Evolutionary conservation across 129 eudicot species (phyloP), one percentile per base, ranked within the genome.

Genomic region (Mikania micrantha): DNA sequence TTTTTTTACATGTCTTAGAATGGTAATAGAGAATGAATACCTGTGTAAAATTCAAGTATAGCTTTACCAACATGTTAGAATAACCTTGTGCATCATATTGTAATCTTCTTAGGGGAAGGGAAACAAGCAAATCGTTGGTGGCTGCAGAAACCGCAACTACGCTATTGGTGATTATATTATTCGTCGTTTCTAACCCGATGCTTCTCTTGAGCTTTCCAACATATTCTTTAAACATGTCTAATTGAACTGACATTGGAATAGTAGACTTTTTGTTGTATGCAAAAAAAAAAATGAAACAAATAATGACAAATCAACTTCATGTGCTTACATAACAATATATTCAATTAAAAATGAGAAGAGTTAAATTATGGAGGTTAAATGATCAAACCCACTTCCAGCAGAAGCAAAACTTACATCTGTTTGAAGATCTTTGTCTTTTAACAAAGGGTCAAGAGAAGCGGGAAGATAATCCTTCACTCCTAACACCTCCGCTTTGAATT

Each of bases 361-460:
- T 6, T 35, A 10, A 5, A 62, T 4, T 47, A 15, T 41, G 2
- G 87, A 12, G 28, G 97, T 90, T 5, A 36, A 50, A 0, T 85
- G 89, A 70, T 90, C 97, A 70, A 64, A 84, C 29, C 97, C 91
- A 24, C 72, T 41, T 41, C 80, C 97, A 9, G 84, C 97, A 2
- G 97, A 90, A 25, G 91, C 97, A 81, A 90, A 90, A 67, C 95
- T 90, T 36, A 90, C 91, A 9, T 95, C 97, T 0, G 87, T 84
- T 9, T 28, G 73, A n/a, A 90, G 85, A 56, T 90, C 91, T 19
- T 79, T 7, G 27, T 44, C 68, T 35, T 67, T 66, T 73, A 81
- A 0, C 7, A 29, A 41, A 5, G 95, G 82, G 40, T 87, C 91
- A 2, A 80, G 60, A 53, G 81, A 87, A 19, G 97, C 84, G 32